These are phyloP conservation scores for Termitomyces sp. DNA, from an alignment of 768 basidiomycete species.

Conservation along the genomic window DNA sequence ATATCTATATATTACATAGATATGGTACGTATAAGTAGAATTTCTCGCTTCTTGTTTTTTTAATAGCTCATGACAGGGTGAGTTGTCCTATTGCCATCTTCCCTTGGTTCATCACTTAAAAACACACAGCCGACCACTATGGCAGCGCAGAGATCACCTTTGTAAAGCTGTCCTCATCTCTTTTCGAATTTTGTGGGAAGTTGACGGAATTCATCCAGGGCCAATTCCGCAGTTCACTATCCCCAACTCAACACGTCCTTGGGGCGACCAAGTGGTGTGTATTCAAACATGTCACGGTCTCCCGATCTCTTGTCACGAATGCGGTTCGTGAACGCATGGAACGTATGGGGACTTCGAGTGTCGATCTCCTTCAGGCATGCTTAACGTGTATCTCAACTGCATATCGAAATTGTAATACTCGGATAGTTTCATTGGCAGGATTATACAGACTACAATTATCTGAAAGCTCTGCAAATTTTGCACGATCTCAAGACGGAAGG, in stretches of 20 bases:
- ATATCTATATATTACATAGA: constrained; percentile 31
- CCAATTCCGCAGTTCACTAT: constrained; percentile 53
- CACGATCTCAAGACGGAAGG: constrained; percentile 57
- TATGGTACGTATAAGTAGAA: constrained; percentile 43
- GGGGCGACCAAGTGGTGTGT: constrained; percentile 89
- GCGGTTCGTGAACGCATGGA: constrained; percentile 68
- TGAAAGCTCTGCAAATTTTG: constrained; percentile 45
- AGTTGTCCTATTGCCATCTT: not conserved
- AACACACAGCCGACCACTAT: constrained; percentile 74
- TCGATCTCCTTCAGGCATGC: constrained; percentile 73
- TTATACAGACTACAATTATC: constrained; percentile 45
- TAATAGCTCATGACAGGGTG: constrained; percentile 10
- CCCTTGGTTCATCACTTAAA: not conserved
- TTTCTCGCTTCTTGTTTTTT: not conserved
- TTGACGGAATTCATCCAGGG: constrained; percentile 45
- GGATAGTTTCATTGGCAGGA: constrained; percentile 80
- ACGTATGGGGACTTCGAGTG: constrained; percentile 53
- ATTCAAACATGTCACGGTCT: constrained; percentile 50
- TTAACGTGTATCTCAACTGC: not conserved
- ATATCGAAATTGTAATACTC: not conserved
- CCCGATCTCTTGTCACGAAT: constrained; percentile 54
- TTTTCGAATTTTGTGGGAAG: constrained; percentile 5
- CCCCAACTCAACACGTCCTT: constrained; percentile 40
- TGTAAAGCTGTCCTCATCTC: constrained; percentile 37
- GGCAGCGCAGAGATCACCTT: constrained; percentile 80